phyloP scores from a whole-genome alignment of 495 filamentous ascomycete species.

The Endocarpon pusillum region DNA sequence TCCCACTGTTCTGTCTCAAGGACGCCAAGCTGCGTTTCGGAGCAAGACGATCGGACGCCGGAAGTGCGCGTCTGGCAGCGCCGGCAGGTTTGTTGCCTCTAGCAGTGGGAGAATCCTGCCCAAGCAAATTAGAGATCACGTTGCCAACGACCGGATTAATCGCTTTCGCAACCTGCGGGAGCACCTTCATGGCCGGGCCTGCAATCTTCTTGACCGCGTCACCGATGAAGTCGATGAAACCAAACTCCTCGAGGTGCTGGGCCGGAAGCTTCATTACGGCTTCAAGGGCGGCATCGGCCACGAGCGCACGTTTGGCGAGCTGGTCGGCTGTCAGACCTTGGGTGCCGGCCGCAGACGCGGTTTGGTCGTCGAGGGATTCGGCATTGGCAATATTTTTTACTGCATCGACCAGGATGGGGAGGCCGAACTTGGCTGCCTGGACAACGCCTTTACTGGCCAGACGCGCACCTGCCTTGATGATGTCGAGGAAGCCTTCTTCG shows the following conservation, averaged over 20 bases:
- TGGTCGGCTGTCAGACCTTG: conserved; percentile 6
- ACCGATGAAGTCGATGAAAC: conserved; percentile 14
- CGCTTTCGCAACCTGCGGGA: conserved; percentile 5
- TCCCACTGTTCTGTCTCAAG: too few relatives aligned
- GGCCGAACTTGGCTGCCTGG: conserved; percentile 8
- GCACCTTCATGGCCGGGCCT: conserved; percentile 8
- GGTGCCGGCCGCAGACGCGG: conserved; percentile 1
- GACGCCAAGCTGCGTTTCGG: too few relatives aligned
- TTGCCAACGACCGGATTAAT: conserved; percentile 7
- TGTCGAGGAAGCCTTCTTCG: conserved; percentile 14
- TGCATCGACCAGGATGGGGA: conserved; percentile 9
- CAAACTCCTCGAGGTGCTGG: conserved; percentile 13
- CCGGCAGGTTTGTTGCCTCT: too few relatives aligned
- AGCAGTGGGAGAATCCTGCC: conserved; percentile 3
- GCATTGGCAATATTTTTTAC: conserved; percentile 4
- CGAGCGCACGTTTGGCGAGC: conserved; percentile 15
- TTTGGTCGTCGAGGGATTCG: conserved; percentile 8
- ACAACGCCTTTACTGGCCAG: conserved; percentile 10
- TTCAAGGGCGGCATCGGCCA: conserved; percentile 21
- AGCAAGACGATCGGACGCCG: too few relatives aligned
- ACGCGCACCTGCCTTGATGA: conserved; percentile 12
- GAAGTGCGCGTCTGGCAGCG: too few relatives aligned
- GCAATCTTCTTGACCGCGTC: conserved; percentile 10
- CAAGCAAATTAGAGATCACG: conserved; percentile 5
- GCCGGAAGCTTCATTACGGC: conserved; percentile 15